Evolutionary conservation across 2,329 filamentous ascomycete species (phyloP), one percentile per base, ranked within the genome.

Genomic region (Sordariomycetes sp.): DNA sequence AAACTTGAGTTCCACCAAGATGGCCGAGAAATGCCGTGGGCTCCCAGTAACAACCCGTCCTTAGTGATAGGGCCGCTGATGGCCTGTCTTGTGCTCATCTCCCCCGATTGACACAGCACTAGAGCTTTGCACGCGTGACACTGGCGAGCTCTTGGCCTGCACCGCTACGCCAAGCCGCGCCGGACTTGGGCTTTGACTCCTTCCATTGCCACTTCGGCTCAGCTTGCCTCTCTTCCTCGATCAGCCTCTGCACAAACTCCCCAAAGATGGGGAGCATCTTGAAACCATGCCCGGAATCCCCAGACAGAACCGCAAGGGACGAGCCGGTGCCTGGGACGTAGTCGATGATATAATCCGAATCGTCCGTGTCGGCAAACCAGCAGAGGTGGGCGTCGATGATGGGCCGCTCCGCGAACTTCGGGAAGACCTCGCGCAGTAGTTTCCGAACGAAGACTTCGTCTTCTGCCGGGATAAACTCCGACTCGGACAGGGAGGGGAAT

Each of bases 281-380:
- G 53, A 67, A 67, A 1, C 63, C 65, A 35, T 67, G 65, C 0
- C 65, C 65, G 1, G 65, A 67, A 40, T 67, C 65, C 1, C 65
- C 63, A 1, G 65, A 66, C 0, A 61, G 64, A 7, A 66, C 50
- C 0, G 66, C 58, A 3, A 66, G 52, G 1, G 59, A 50, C 1
- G 59, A 46, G 14, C 10, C 37, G 25, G 65, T 32, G 54, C 60
- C 60, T 10, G 62, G 63, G 8, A 66, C 62, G 18, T 58, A 58
- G 48, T 70, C 68, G 12, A 70, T 64, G 1, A 70, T 63, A 32
- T 66, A 70, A 58, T 70, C 68, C 55, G 70, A 68, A 52, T 70
- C 67, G 7, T 65, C 68, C 0, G 68, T 67, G 32, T 70, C 69
- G 0, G 67, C 69, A 50, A 69, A 70, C 69, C 69, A 70, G 56